These are phyloP conservation scores for Umbelopsis ramanniana DNA, from an alignment of 192 early-diverging fungal genomes.

Conservation along the genomic window DNA sequence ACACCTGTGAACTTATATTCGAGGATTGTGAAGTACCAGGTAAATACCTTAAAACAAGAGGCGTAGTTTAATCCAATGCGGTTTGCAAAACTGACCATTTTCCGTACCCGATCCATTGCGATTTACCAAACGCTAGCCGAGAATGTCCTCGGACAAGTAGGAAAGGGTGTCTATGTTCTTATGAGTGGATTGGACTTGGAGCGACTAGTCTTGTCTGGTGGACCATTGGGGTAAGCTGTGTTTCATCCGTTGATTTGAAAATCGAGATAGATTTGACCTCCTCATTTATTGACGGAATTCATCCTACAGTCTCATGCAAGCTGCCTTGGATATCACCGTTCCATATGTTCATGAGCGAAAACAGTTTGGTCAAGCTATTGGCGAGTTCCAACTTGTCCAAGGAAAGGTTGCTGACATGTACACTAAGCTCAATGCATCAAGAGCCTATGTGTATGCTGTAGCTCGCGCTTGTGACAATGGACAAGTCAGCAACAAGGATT, in stretches of 20 bases:
- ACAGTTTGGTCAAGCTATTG: constrained; percentile 87
- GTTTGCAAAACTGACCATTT: neutral
- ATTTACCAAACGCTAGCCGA: constrained; percentile 45
- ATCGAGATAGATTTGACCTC: too few species aligned
- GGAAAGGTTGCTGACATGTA: constrained; percentile 98
- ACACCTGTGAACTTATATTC: constrained; percentile 94
- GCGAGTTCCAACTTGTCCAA: constrained; percentile 90
- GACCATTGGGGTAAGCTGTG: constrained; percentile 72
- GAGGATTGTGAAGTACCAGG: constrained; percentile 90
- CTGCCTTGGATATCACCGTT: constrained; percentile 77
- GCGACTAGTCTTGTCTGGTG: constrained; percentile 87
- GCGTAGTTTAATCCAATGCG: neutral
- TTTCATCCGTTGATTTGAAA: too few species aligned
- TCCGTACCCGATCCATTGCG: neutral
- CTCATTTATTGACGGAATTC: neutral
- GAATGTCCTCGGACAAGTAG: constrained; percentile 85
- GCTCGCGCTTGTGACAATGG: constrained; percentile 85
- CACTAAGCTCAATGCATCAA: constrained; percentile 90
- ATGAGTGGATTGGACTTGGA: constrained; percentile 96
- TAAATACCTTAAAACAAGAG: constrained; percentile 13
- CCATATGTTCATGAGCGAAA: constrained; percentile 88
- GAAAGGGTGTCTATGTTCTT: constrained; percentile 90
- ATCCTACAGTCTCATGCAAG: constrained; percentile 79
- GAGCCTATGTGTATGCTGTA: constrained; percentile 90
- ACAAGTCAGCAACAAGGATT: constrained; percentile 84